Evolutionary conservation across 495 filamentous ascomycete species (phyloP).

Genomic region (Neurospora sp.): DNA sequence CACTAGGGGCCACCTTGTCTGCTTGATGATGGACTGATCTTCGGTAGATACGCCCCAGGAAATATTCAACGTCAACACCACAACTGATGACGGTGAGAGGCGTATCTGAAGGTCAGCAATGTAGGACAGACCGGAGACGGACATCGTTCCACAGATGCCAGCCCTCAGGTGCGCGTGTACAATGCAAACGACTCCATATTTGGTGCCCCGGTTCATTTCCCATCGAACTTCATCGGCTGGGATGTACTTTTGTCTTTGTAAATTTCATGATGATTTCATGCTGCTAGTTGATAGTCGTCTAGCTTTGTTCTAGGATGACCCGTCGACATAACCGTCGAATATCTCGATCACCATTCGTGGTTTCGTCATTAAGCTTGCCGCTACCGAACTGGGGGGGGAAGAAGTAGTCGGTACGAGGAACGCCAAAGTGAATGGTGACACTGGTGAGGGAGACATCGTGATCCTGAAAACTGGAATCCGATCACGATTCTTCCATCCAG

Average conservation of each 20-base stretch:
- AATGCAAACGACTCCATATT: too few species aligned
- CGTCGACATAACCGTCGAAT: background rate
- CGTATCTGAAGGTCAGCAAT: background rate
- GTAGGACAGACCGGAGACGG: background rate
- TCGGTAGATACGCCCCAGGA: background rate
- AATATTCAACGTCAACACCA: background rate
- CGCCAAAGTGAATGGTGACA: background rate
- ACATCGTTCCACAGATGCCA: background rate
- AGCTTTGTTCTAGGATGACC: background rate
- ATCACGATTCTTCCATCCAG: background rate
- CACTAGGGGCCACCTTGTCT: background rate
- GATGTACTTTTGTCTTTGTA: background rate
- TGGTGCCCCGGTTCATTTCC: background rate
- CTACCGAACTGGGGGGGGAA: background rate
- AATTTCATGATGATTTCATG: background rate
- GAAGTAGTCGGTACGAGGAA: background rate
- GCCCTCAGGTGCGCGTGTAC: background rate
- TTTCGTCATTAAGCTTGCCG: background rate
- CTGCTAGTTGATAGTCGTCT: background rate
- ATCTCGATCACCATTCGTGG: background rate
- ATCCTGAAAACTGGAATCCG: background rate
- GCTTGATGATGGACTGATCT: background rate
- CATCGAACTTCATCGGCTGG: background rate
- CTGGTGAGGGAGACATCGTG: background rate
- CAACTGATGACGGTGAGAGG: background rate